phyloP scores from a whole-genome alignment of 1,284 basidiomycete genomes.

The Cystobasidiaceae sp. region DNA sequence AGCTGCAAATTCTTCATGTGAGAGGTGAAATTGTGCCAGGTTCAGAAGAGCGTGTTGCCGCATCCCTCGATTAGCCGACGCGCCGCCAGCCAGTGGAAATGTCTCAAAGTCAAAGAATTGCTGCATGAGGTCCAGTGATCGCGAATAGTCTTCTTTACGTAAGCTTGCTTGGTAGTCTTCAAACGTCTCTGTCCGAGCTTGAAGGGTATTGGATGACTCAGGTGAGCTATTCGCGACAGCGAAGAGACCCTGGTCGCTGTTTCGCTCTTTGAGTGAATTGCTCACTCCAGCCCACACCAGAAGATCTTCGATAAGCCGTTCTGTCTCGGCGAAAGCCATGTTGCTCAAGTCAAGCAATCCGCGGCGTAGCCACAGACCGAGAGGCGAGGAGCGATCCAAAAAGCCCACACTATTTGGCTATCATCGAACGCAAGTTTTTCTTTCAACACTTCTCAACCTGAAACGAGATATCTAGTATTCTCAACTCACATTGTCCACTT shows the following conservation, averaged over 20 bases:
- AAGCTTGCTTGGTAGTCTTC: conserved; percentile 2
- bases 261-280: not conserved
- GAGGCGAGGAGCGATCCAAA: conserved; percentile 35
- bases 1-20: not conserved
- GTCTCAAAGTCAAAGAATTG: conserved; percentile 23
- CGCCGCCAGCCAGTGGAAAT: conserved; percentile 12
- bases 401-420: conserved; percentile 23
- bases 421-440: not conserved
- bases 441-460: not conserved
- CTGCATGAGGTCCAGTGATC: not conserved
- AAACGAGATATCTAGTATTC: not conserved
- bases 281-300: not conserved
- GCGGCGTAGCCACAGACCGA: conserved; percentile 35
- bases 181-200: not conserved
- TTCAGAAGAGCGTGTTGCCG: conserved; percentile 27
- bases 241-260: not conserved
- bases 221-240: not conserved
- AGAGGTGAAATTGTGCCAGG: conserved; percentile 15
- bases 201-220: not conserved
- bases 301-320: conserved; percentile 7
- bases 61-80: conserved; percentile 16
- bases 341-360: conserved; percentile 14
- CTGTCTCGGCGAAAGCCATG: conserved; percentile 19
- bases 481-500: conserved; percentile 12
- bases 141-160: conserved; percentile 16